Conservation (phyloP, 495 filamentous ascomycete genomes). For the Annulohypoxylon stygium region DNA sequence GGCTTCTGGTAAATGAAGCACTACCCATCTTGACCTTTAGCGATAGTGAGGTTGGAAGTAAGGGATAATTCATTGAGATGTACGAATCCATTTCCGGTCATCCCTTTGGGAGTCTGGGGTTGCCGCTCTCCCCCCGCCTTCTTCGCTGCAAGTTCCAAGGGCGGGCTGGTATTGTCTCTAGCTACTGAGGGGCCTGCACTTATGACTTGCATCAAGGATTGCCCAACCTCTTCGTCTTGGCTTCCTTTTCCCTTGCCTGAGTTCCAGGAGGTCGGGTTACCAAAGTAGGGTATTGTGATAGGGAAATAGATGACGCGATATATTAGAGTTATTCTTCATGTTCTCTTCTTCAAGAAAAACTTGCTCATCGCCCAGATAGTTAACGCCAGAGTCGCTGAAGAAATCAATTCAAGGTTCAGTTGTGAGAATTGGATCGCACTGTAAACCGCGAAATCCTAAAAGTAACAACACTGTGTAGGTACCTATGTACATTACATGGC, state of each 20-base stretch:
- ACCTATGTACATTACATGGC: not conserved
- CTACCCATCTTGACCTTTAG: not conserved
- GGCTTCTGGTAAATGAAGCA: not conserved
- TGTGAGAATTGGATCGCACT: conserved; percentile 3
- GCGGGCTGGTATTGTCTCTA: conserved; percentile 23
- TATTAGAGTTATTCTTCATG: conserved; percentile 6
- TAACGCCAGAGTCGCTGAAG: not conserved
- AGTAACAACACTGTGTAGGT: conserved; percentile 6
- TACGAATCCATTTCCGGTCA: not conserved
- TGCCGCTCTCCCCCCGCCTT: conserved; percentile 8
- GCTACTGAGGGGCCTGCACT: conserved; percentile 10
- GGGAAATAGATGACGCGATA: conserved; percentile 21
- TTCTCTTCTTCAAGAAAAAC: not conserved
- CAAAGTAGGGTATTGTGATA: conserved; percentile 19
- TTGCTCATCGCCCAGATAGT: not conserved
- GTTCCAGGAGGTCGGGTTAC: conserved; percentile 35
- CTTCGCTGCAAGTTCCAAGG: conserved; percentile 29
- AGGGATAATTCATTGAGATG: conserved; percentile 5
- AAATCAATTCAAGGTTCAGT: not conserved
- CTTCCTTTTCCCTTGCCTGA: conserved; percentile 26
- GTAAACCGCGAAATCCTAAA: not conserved
- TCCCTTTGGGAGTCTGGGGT: conserved; percentile 23
- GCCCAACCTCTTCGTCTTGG: conserved; percentile 16
- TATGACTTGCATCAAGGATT: conserved; percentile 36
- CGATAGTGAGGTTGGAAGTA: conserved; percentile 22